Evolutionary conservation across 352 stramenopile genomes (phyloP).

Genomic region (Phytophthora colocasiae): DNA sequence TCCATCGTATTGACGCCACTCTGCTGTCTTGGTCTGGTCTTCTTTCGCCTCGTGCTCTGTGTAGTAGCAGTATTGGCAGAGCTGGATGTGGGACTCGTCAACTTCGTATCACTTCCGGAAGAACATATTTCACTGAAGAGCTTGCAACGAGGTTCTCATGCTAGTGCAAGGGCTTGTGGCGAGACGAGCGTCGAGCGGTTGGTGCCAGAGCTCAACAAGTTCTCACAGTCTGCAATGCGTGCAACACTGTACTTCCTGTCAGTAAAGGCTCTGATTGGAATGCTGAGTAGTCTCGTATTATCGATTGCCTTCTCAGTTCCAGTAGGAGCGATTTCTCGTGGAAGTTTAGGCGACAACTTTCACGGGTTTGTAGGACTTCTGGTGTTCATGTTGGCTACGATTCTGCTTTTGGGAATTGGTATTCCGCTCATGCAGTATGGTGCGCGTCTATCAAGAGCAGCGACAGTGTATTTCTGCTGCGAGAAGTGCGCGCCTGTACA

Average conservation of each 20-base stretch:
- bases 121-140: conserved; percentile 60
- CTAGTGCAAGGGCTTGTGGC: conserved; percentile 47
- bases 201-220: conserved; percentile 51
- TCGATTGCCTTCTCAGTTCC: conserved; percentile 66
- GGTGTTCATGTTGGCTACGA: conserved; percentile 53
- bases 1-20: conserved; percentile 57
- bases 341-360: conserved; percentile 51
- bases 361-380: conserved; percentile 46
- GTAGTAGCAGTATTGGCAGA: conserved; percentile 61
- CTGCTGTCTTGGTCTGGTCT: conserved; percentile 59
- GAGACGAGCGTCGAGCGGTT: conserved; percentile 52
- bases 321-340: conserved; percentile 42
- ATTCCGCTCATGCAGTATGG: conserved; percentile 64
- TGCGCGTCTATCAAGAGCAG: conserved; percentile 46
- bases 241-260: conserved; percentile 70
- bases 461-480: conserved; percentile 76
- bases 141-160: conserved; percentile 35
- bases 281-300: conserved; percentile 59
- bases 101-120: conserved; percentile 63
- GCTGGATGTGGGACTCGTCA: conserved; percentile 66
- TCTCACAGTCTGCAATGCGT: conserved; percentile 49
- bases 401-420: conserved; percentile 56
- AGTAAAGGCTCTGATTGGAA: conserved; percentile 61
- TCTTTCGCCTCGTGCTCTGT: conserved; percentile 63
- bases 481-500: conserved; percentile 61